Evolutionary conservation across 2,329 filamentous ascomycete species (phyloP).

Genomic region (Ophiocordyceps camponoti-leonardi): DNA sequence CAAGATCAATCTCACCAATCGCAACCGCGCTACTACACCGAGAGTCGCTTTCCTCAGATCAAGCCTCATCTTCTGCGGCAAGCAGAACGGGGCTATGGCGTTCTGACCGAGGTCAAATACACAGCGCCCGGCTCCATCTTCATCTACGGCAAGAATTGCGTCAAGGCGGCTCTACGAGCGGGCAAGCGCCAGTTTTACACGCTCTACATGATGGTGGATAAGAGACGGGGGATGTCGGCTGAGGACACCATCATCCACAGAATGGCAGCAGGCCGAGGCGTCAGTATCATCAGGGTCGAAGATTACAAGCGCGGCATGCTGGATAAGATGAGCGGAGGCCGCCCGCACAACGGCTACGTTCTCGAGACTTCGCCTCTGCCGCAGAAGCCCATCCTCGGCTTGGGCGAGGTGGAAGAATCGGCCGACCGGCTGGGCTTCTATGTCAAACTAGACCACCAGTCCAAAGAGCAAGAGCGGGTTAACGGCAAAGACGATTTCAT

Average conservation of each 20-base stretch:
- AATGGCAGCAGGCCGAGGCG: slow-evolving; percentile 27
- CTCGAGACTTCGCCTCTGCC: slow-evolving; percentile 77
- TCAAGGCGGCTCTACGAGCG: slow-evolving; percentile 57
- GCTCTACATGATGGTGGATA: slow-evolving; percentile 53
- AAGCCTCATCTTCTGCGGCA: background rate
- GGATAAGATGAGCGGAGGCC: slow-evolving; percentile 65
- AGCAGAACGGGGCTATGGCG: background rate
- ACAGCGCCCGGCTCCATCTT: slow-evolving; percentile 59
- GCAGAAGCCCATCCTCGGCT: slow-evolving; percentile 43
- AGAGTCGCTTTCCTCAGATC: background rate
- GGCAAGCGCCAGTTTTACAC: slow-evolving; percentile 61
- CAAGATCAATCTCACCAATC: background rate
- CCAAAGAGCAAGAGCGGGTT: slow-evolving; percentile 52
- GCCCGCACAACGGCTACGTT: slow-evolving; percentile 81
- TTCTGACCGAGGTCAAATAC: background rate
- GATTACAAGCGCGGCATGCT: slow-evolving; percentile 50
- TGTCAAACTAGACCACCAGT: slow-evolving; percentile 48
- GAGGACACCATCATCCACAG: slow-evolving; percentile 25
- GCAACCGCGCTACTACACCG: background rate
- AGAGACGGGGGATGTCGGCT: slow-evolving; percentile 30
- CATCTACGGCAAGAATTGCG: slow-evolving; percentile 68
- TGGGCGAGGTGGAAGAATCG: slow-evolving; percentile 31
- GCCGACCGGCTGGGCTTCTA: slow-evolving; percentile 32
- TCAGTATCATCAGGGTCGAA: slow-evolving; percentile 40
- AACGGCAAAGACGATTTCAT: slow-evolving; percentile 49